These are phyloP conservation scores for Cordyceps pruinosa DNA, from an alignment of 2,329 filamentous ascomycete genomes.

Conservation along the genomic window DNA sequence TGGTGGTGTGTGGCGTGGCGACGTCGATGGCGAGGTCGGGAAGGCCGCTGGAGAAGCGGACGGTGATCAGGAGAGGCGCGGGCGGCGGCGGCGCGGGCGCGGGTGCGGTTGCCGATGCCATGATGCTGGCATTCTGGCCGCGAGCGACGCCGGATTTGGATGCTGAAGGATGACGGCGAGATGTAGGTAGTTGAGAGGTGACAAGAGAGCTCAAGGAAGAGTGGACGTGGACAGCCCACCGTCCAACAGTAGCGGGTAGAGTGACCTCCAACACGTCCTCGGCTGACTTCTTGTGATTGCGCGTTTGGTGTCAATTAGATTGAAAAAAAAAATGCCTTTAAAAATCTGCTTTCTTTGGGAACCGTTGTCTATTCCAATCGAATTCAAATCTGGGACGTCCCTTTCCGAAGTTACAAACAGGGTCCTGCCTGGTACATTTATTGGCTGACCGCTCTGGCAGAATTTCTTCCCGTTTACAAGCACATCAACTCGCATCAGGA, in stretches of 20 bases:
- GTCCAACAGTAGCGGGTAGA: no score
- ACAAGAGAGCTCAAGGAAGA: neutral
- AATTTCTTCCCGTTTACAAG: conserved; percentile 11
- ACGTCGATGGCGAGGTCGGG: conserved; percentile 79
- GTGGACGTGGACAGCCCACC: neutral
- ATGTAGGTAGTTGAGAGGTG: neutral
- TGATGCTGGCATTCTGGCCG: conserved; percentile 21
- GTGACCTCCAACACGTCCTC: no score
- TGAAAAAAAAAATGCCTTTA: no score
- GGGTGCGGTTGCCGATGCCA: conserved; percentile 16
- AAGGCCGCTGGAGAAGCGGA: conserved; percentile 83
- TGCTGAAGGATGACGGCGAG: neutral
- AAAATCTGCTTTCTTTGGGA: no score
- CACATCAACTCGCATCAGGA: neutral
- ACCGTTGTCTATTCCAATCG: no score
- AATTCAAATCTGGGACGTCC: no score
- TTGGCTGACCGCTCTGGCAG: conserved; percentile 13
- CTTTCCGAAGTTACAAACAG: neutral
- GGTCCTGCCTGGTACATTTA: neutral
- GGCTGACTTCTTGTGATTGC: no score
- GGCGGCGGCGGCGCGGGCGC: conserved; percentile 27
- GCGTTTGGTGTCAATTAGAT: no score
- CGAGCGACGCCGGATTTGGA: neutral
- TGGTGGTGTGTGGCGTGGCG: conserved; percentile 57
- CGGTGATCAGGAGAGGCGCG: conserved; percentile 62